Percentiles rank a stretch among this genome's conserved stretches.
phyloP scores from a whole-genome alignment of 139 green algal species.

The Chlorella vulgaris region DNA sequence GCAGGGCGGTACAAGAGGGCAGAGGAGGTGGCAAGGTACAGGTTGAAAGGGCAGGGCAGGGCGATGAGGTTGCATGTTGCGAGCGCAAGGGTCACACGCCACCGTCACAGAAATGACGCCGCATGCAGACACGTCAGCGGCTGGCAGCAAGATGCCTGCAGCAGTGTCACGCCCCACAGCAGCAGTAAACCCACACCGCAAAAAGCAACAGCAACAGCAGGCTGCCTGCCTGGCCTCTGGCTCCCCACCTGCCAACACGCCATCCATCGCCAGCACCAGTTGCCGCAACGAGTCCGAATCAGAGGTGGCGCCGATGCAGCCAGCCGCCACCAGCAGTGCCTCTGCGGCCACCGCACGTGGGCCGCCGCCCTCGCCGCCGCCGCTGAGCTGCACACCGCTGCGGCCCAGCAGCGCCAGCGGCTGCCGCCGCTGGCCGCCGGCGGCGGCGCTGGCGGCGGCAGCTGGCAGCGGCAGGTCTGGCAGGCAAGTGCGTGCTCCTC shows the following conservation, averaged over 20 bases:
- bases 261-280: slow-evolving; percentile 26
- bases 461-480: slow-evolving; percentile 29
- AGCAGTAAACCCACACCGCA: neutral
- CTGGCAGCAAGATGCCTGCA: no score
- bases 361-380: neutral
- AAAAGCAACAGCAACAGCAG: neutral
- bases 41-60: neutral
- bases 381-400: neutral
- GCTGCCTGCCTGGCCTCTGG: neutral
- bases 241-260: slow-evolving; percentile 6
- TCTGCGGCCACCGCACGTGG: neutral
- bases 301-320: neutral
- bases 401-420: slow-evolving; percentile 13
- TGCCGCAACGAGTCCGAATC: slow-evolving; percentile 41
- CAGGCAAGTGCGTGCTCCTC: slow-evolving; percentile 46
- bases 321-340: slow-evolving; percentile 15
- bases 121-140: no score
- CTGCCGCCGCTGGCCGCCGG: neutral
- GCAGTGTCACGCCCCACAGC: no score
- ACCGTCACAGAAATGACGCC: no score
- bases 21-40: neutral
- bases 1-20: no score
- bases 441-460: neutral
- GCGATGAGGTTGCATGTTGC: no score
- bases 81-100: no score